Conservation (phyloP, 1,284 basidiomycete genomes). For the Trichosporon coremiiforme region DNA sequence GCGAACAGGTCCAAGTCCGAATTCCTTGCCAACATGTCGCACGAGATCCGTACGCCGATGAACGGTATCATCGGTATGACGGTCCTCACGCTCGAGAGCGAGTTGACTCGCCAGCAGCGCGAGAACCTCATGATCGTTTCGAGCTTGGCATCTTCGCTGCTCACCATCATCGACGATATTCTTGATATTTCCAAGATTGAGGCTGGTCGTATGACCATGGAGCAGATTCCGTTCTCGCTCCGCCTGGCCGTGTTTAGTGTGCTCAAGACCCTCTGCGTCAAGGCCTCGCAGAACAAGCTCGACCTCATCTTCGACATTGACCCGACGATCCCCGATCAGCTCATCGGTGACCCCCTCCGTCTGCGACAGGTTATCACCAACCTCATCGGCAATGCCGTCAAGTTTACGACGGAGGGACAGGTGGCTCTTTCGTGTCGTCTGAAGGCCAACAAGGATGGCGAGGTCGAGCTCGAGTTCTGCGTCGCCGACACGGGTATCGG, state of each 20-base stretch:
- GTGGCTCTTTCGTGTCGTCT: conserved; percentile 84
- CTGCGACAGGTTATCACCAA: conserved; percentile 82
- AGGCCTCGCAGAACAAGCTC: conserved; percentile 95
- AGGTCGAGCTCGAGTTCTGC: conserved; percentile 92
- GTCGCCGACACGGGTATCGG: conserved; percentile 98
- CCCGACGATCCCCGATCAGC: conserved; percentile 91
- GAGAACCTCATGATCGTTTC: conserved; percentile 97
- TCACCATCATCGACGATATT: conserved; percentile 98
- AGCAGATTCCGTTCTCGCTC: conserved; percentile 96
- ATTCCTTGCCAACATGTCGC: conserved; percentile 97
- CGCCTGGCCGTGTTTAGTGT: conserved; percentile 96
- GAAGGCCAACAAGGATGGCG: conserved; percentile 69
- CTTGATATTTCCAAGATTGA: conserved; percentile 98
- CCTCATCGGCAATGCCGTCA: conserved; percentile 85
- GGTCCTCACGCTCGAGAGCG: conserved; percentile 65
- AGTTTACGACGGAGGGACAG: conserved; percentile 91
- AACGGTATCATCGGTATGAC: conserved; percentile 99
- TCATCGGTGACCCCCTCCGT: conserved; percentile 94
- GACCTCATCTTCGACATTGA: conserved; percentile 97
- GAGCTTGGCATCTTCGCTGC: conserved; percentile 85
- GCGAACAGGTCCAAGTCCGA: conserved; percentile 96
- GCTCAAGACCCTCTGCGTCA: conserved; percentile 96
- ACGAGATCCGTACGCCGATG: conserved; percentile 97
- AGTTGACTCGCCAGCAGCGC: conserved; percentile 90
- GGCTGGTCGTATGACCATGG: conserved; percentile 99